These are phyloP conservation scores for Pharnaceum exiguum DNA, from an alignment of 148 eudicot species.

Conservation along the genomic window DNA sequence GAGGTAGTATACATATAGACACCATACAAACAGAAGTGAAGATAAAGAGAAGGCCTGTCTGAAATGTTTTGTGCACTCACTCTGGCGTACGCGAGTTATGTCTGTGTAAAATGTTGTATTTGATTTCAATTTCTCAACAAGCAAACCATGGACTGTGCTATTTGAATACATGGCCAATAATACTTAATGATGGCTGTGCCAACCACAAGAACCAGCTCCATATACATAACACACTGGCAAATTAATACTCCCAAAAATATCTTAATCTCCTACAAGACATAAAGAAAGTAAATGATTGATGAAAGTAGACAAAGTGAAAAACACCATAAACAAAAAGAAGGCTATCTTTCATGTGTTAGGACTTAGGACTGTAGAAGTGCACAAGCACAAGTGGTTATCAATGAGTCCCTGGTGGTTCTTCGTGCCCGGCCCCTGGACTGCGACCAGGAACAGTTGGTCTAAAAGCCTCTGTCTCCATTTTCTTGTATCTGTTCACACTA, in stretches of 20 bases:
- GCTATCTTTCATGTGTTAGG: background rate
- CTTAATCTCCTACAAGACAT: conserved; percentile 2
- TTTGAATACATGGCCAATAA: background rate
- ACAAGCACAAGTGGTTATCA: background rate
- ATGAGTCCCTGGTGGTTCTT: conserved; percentile 33
- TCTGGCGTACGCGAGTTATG: too few species aligned
- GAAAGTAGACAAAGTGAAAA: conserved; percentile 1
- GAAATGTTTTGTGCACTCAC: too few species aligned
- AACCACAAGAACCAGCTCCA: conserved; percentile 3
- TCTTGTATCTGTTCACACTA: conserved; percentile 32
- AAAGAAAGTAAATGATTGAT: background rate
- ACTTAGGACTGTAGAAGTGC: too few species aligned
- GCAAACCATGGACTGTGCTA: conserved; percentile 8
- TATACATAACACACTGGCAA: conserved; percentile 4
- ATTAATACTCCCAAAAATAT: too few species aligned
- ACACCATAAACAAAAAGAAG: background rate
- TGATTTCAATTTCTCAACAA: background rate
- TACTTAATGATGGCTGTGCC: too few species aligned
- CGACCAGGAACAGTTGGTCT: conserved; percentile 50
- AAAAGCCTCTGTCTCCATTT: conserved; percentile 30
- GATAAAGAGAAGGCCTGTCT: too few species aligned
- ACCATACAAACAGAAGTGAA: too few species aligned
- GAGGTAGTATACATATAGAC: too few species aligned
- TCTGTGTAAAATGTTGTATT: too few species aligned
- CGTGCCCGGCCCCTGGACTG: conserved; percentile 55